A percentile compares a stretch with the other conserved stretches of the same genome.
Evolutionary conservation across 2,329 filamentous ascomycete species (phyloP).

Genomic region (Colletotrichum magnum): DNA sequence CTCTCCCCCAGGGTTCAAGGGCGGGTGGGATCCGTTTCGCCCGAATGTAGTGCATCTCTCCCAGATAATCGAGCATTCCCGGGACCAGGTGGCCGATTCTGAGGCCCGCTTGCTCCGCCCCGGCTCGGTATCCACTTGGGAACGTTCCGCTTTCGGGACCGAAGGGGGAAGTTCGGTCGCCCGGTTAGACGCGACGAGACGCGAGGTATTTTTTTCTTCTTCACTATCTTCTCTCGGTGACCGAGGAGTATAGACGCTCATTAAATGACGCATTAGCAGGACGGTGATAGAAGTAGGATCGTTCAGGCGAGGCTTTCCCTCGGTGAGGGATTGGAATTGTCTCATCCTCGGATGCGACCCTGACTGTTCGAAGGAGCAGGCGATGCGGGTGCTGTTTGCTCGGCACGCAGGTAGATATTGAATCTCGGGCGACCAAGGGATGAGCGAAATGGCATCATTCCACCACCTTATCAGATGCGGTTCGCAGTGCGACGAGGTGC

Average conservation of each 20-base stretch:
- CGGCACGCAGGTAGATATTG: too few species aligned
- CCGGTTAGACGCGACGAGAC: neutral
- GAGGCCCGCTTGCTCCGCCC: slow-evolving; percentile 21
- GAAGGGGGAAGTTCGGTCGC: neutral
- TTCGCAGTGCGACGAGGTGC: neutral
- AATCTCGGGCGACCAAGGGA: too few species aligned
- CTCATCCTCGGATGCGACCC: neutral
- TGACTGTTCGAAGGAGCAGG: neutral
- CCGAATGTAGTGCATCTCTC: slow-evolving; percentile 12
- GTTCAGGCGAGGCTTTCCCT: slow-evolving; percentile 15
- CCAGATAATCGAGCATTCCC: neutral
- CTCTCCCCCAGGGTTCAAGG: neutral
- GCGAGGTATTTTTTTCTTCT: neutral
- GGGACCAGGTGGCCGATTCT: slow-evolving; percentile 9
- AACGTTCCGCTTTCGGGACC: neutral
- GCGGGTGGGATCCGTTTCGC: neutral
- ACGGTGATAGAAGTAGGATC: neutral
- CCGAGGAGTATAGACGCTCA: too few species aligned
- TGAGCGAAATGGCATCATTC: neutral
- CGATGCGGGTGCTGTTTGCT: too few species aligned
- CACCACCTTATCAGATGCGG: too few species aligned
- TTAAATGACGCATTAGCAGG: too few species aligned
- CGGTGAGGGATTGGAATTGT: slow-evolving; percentile 4
- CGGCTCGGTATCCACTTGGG: neutral
- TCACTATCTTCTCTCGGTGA: too few species aligned